Conservation (phyloP, 306 rosid genomes). For the Prunus fruticosa region DNA sequence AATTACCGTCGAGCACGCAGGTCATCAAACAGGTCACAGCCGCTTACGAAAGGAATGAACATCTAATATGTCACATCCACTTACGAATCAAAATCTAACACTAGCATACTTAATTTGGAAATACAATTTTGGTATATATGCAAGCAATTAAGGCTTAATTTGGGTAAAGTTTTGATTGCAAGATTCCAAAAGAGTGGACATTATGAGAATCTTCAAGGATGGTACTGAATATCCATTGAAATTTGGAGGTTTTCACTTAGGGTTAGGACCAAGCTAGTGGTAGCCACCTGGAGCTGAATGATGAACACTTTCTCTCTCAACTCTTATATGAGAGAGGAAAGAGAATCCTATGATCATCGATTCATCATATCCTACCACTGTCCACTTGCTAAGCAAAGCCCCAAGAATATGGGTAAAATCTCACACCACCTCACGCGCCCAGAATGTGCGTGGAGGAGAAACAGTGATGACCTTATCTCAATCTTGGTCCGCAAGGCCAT, state of each 20-base stretch:
- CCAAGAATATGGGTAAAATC: neutral
- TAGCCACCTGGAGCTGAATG: slow-evolving; percentile 4
- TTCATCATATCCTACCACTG: neutral
- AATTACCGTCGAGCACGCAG: rapidly evolving
- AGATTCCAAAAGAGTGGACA: neutral
- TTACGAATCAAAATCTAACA: too few relatives aligned
- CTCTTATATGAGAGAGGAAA: neutral
- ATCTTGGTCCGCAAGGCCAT: neutral
- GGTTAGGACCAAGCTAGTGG: neutral
- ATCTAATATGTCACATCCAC: too few relatives aligned
- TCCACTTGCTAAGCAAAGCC: neutral
- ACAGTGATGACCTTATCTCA: slow-evolving; percentile 15
- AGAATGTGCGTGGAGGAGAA: neutral
- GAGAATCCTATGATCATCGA: neutral
- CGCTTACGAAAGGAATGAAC: too few relatives aligned
- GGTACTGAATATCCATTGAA: neutral
- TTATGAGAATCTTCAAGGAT: neutral
- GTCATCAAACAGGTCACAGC: rapidly evolving
- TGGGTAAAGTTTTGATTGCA: neutral
- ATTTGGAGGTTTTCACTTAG: neutral
- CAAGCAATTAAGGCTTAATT: too few relatives aligned
- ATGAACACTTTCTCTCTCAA: neutral
- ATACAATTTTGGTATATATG: too few relatives aligned
- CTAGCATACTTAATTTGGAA: too few relatives aligned
- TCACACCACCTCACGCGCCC: neutral